Percentiles rank a stretch among this genome's conserved stretches.
These are phyloP conservation scores for Rhizopogon vinicolor DNA, from an alignment of 768 basidiomycete genomes.

Conservation along the genomic window DNA sequence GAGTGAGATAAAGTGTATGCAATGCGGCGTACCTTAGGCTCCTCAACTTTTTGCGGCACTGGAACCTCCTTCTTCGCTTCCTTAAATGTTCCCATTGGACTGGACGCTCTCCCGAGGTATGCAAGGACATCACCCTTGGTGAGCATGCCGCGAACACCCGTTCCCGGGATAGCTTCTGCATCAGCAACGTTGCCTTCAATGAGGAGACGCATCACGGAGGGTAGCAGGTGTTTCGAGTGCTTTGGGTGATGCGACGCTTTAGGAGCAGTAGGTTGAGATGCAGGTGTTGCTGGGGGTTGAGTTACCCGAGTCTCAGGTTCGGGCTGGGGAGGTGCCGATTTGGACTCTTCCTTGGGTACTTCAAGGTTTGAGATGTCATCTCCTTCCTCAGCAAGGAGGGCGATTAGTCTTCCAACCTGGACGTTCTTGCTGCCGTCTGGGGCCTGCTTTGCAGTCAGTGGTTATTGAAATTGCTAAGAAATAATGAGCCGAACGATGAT, in stretches of 20 bases:
- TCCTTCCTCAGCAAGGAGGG: slow-evolving; percentile 91
- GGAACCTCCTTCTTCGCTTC: slow-evolving; percentile 29
- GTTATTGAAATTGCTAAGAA: neutral
- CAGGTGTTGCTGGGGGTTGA: slow-evolving; percentile 13
- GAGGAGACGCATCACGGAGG: slow-evolving; percentile 82
- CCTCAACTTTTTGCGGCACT: slow-evolving; percentile 30
- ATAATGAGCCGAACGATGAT: slow-evolving; percentile 62
- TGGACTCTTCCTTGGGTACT: slow-evolving; percentile 40
- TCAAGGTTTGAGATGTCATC: slow-evolving; percentile 90
- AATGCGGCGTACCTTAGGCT: slow-evolving; percentile 30
- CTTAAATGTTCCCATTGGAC: slow-evolving; percentile 73
- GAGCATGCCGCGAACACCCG: slow-evolving; percentile 88
- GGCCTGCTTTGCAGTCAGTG: slow-evolving; percentile 34
- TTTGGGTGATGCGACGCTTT: slow-evolving; percentile 34
- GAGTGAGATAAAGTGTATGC: neutral
- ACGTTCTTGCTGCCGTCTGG: slow-evolving; percentile 81
- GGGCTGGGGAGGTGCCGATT: slow-evolving; percentile 15
- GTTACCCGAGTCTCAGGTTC: slow-evolving; percentile 16
- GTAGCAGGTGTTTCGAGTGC: slow-evolving; percentile 76
- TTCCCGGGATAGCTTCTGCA: slow-evolving; percentile 72
- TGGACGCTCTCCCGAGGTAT: slow-evolving; percentile 77
- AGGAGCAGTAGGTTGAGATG: slow-evolving; percentile 18
- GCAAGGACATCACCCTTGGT: slow-evolving; percentile 95
- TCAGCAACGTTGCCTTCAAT: slow-evolving; percentile 53
- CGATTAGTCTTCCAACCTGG: slow-evolving; percentile 84